Evolutionary conservation across 495 filamentous ascomycete species (phyloP), one percentile per base, ranked within the genome.

Genomic region (Durotheca rogersii): DNA sequence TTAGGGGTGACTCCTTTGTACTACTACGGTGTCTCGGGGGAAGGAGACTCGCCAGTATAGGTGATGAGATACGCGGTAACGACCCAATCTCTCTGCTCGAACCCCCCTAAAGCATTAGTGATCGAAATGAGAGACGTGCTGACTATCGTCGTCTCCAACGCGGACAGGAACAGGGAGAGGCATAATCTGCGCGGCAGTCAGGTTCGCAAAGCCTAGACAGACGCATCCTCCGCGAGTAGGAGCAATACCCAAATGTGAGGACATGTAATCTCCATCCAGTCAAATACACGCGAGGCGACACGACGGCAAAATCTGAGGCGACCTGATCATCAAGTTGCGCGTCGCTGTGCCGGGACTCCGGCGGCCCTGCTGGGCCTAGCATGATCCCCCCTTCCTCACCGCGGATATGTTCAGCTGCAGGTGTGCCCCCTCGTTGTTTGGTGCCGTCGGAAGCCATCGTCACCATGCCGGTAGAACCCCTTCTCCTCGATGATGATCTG

Each of bases 111-210:
- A n/a, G 68, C 66, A 52, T 79, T 71, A 4, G 71, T 74, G 41
- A 84, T 84, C 7, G 72, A 72, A 7, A 82, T 73, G 1, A 83
- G 67, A 14, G 80, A 77, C 0, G 81, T 82, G 60, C 77, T 77
- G 3, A 83, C 75, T 34, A 83, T 81, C 5, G 79, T 78, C 5
- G 72, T 74, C 41, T 83, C 81, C 5, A 83, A 45, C 29, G 73
- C 79, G 1, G 74, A 73, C 1, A 82, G 66, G 15, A 80, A 69
- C 15, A 82, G 69, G 14, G 64, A 65, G 25, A 79, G 55, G 30
- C 70, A 67, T 11, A 81, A 54, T n/a, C 76, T 81, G 15, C n/a
- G 16, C 15, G 20, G 21, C 9, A 33, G 45, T 42, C 30, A 58
- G n/a, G 42, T 7, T 12, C 21, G 14, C 14, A 15, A 6, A 7